phyloP scores from a whole-genome alignment of 148 eudicot genomes.

The Simmondsia chinensis region DNA sequence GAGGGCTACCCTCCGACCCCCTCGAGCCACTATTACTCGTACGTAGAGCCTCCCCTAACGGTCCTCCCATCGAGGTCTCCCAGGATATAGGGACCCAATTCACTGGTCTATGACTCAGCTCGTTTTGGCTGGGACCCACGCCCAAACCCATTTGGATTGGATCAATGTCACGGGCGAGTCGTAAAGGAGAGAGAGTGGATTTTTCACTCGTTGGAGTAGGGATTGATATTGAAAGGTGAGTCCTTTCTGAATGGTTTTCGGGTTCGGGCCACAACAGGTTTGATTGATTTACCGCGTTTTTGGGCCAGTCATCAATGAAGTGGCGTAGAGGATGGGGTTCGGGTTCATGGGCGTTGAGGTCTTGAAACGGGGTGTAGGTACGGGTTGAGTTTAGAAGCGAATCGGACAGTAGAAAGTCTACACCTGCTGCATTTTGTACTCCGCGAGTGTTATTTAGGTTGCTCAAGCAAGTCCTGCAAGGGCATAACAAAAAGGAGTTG shows the following conservation, averaged over 20 bases:
- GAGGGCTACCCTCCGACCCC: conserved; percentile 32
- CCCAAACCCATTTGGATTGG: conserved; percentile 31
- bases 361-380: conserved; percentile 15
- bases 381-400: conserved; percentile 40
- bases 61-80: conserved; percentile 54
- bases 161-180: conserved; percentile 23
- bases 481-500: no score
- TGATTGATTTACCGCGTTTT: conserved; percentile 16
- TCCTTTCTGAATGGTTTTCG: no score
- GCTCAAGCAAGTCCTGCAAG: no score
- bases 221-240: conserved; percentile 45
- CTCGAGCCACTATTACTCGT: conserved; percentile 12
- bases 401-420: no score
- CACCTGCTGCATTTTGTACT: no score
- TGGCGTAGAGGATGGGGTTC: no score
- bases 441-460: no score
- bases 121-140: conserved; percentile 19
- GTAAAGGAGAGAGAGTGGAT: conserved; percentile 22
- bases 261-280: conserved; percentile 30
- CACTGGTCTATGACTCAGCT: conserved; percentile 10
- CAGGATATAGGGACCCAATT: conserved; percentile 47
- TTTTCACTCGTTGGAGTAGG: conserved; percentile 30
- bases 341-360: conserved; percentile 3
- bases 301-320: conserved; percentile 48
- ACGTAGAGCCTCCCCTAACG: conserved; percentile 57